phyloP scores from a whole-genome alignment of 257 asterid genomes.

The Apocynum venetum region DNA sequence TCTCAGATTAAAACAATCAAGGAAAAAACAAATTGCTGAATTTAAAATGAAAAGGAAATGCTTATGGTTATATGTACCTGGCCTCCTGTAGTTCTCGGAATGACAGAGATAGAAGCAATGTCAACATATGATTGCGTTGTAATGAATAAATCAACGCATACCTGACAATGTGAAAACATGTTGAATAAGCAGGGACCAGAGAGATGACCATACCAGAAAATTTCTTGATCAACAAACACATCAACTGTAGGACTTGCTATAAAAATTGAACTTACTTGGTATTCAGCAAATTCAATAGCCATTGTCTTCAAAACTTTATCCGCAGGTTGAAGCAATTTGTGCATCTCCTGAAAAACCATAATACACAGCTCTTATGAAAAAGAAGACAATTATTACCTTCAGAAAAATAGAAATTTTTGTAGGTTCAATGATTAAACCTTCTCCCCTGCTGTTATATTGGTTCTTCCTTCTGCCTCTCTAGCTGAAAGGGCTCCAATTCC shows the following conservation, averaged over 20 bases:
- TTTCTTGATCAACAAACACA: neutral
- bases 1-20: conserved; percentile 3
- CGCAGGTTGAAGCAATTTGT: conserved; percentile 87
- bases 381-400: neutral
- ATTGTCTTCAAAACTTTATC: conserved; percentile 81
- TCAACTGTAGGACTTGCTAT: conserved; percentile 5
- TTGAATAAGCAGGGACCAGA: conserved; percentile 4
- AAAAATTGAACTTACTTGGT: conserved; percentile 56
- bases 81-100: conserved; percentile 97
- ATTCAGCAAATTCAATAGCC: conserved; percentile 98
- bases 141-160: conserved; percentile 93
- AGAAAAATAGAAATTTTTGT: neutral
- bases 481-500: conserved; percentile 97
- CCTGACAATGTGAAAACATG: conserved; percentile 46
- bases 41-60: neutral
- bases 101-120: conserved; percentile 86
- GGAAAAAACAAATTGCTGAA: neutral
- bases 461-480: conserved; percentile 97
- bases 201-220: conserved; percentile 4
- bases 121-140: conserved; percentile 90
- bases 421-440: conserved; percentile 44
- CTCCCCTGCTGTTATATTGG: conserved; percentile 77
- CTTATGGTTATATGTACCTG: conserved; percentile 44
- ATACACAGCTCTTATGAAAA: conserved; percentile 1
- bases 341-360: conserved; percentile 76